These are phyloP conservation scores for Penicillium paneum DNA, from an alignment of 2,329 filamentous ascomycete genomes.

Conservation along the genomic window DNA sequence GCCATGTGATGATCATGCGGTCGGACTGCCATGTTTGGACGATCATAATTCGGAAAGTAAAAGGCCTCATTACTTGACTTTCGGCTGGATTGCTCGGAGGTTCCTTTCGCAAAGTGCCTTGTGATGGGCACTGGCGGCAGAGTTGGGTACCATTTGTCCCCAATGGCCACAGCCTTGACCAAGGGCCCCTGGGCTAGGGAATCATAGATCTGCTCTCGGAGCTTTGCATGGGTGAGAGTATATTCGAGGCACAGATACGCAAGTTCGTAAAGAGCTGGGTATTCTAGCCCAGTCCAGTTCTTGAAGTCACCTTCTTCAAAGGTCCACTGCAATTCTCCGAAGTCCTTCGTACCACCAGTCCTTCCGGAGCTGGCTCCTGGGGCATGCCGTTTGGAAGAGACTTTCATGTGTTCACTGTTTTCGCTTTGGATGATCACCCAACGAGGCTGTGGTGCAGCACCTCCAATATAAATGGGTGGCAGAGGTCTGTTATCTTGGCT, in stretches of 20 bases:
- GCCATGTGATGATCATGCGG: background rate
- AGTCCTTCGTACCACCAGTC: background rate
- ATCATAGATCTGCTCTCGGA: background rate
- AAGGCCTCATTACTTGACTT: background rate
- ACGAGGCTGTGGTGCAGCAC: conserved; percentile 2
- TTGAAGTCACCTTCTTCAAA: conserved; percentile 3
- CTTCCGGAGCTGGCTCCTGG: background rate
- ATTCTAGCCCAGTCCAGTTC: background rate
- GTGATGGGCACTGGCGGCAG: background rate
- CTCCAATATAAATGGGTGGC: background rate
- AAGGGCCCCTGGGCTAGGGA: background rate
- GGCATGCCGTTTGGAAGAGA: background rate
- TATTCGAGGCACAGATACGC: background rate
- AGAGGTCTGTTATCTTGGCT: background rate
- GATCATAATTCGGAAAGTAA: background rate
- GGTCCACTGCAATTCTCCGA: background rate
- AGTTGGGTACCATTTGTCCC: background rate
- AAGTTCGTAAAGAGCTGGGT: conserved; percentile 1
- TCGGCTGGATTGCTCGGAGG: background rate
- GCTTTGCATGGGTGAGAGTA: background rate
- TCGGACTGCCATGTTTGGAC: background rate
- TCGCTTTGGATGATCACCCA: conserved; percentile 1
- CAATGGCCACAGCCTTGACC: background rate
- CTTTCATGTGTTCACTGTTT: background rate
- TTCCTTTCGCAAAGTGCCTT: background rate